These are phyloP conservation scores for Pisolithus orientalis DNA, from an alignment of 768 basidiomycete genomes.

Conservation along the genomic window DNA sequence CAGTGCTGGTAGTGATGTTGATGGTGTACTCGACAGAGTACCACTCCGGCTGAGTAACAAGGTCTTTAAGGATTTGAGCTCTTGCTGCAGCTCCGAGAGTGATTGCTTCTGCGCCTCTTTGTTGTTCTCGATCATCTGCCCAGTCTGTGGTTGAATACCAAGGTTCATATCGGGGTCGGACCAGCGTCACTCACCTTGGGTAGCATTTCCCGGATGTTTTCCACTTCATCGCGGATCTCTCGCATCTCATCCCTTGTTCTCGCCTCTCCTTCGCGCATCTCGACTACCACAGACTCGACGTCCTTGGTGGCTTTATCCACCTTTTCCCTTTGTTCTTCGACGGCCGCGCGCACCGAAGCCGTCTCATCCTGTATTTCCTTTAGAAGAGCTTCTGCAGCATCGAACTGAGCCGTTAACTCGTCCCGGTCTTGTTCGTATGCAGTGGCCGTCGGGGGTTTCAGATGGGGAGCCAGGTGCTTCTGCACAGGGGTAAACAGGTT, in stretches of 20 bases:
- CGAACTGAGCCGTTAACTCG: conserved; percentile 82
- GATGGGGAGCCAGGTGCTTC: conserved; percentile 90
- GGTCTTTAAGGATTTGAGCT: conserved; percentile 90
- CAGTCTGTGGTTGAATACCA: not conserved
- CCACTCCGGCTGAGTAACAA: conserved; percentile 68
- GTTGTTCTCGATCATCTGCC: conserved; percentile 91
- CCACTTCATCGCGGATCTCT: conserved; percentile 87
- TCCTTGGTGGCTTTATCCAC: conserved; percentile 69
- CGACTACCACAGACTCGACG: conserved; percentile 64
- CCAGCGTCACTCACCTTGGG: conserved; percentile 64
- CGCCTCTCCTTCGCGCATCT: conserved; percentile 73
- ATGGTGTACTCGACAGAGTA: conserved; percentile 39
- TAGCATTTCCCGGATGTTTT: conserved; percentile 83
- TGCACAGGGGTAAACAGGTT: conserved; percentile 24
- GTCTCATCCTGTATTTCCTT: conserved; percentile 79
- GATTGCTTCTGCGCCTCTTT: conserved; percentile 81
- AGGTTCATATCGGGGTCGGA: not conserved
- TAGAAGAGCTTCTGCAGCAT: conserved; percentile 76
- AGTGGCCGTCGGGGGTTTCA: conserved; percentile 80
- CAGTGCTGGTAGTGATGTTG: conserved; percentile 44
- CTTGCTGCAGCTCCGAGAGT: conserved; percentile 82
- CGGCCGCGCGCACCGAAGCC: conserved; percentile 57
- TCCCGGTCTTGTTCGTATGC: conserved; percentile 87
- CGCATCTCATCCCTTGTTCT: conserved; percentile 84
- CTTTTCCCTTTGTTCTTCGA: conserved; percentile 70